A percentile compares a stretch with the other conserved stretches of the same genome.
Evolutionary conservation across 2,329 filamentous ascomycete species (phyloP).

Genomic region (Aspergillus fructus): DNA sequence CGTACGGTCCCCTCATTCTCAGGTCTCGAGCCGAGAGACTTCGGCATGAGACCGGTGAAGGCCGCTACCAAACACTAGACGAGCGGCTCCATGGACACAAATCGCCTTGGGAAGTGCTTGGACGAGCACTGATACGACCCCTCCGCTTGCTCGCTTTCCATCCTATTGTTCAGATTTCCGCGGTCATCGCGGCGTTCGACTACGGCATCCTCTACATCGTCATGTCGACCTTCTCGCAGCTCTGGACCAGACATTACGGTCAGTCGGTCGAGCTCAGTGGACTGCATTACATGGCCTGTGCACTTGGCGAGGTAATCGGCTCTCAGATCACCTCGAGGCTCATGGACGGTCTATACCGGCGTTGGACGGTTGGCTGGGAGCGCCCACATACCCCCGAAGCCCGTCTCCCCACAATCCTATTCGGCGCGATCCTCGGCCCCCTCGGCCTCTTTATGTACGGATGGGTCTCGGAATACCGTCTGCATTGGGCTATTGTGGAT

Average conservation of each 20-base stretch:
- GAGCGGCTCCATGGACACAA: neutral
- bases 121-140: constrained; percentile 50
- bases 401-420: constrained; percentile 56
- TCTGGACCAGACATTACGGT: constrained; percentile 55
- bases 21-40: constrained; percentile 50
- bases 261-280: constrained; percentile 55
- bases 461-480: constrained; percentile 46
- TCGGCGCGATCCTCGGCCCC: constrained; percentile 49
- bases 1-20: constrained; percentile 62
- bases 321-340: constrained; percentile 46
- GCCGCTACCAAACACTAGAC: neutral
- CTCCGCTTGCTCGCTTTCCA: constrained; percentile 55
- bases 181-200: constrained; percentile 54
- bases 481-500: constrained; percentile 49
- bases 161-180: constrained; percentile 57
- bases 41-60: neutral
- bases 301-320: constrained; percentile 57
- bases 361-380: constrained; percentile 26
- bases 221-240: constrained; percentile 58
- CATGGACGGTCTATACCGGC: constrained; percentile 44
- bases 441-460: constrained; percentile 52
- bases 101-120: constrained; percentile 19
- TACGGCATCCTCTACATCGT: constrained; percentile 63
- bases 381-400: constrained; percentile 49
- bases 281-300: constrained; percentile 61